Evolutionary conservation across 805 yeast genomes (phyloP).

Genomic region (Candida stauntonica): DNA sequence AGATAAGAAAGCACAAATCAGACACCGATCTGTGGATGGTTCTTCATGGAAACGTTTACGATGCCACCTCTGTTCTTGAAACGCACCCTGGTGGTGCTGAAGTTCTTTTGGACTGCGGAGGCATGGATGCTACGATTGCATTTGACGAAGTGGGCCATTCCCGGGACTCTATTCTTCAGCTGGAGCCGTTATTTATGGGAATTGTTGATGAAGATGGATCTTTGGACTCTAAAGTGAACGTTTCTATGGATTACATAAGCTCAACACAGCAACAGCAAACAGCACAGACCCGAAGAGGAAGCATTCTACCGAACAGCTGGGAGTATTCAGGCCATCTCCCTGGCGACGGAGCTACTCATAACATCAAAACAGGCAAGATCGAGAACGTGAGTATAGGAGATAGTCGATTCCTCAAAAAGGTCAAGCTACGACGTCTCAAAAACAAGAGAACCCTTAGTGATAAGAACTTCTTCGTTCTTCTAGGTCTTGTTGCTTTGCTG

Average conservation of each 20-base stretch:
- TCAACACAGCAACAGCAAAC: no score
- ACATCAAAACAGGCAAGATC: slow-evolving; percentile 7
- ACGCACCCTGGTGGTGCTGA: slow-evolving; percentile 72
- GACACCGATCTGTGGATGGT: slow-evolving; percentile 71
- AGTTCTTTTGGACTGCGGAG: slow-evolving; percentile 73
- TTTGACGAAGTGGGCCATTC: slow-evolving; percentile 96
- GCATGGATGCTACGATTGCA: slow-evolving; percentile 70
- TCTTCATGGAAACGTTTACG: slow-evolving; percentile 74
- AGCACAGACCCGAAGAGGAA: not conserved
- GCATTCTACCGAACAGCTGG: not conserved
- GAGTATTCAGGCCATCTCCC: slow-evolving; percentile 2
- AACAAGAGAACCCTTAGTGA: slow-evolving; percentile 12
- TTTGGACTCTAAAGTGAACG: slow-evolving; percentile 2
- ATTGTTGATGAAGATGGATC: slow-evolving; percentile 44
- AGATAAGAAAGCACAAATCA: slow-evolving; percentile 18
- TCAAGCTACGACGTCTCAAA: slow-evolving; percentile 4
- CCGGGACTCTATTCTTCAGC: slow-evolving; percentile 82
- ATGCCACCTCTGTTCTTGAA: slow-evolving; percentile 61
- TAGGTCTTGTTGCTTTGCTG: slow-evolving; percentile 16
- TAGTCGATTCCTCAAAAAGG: slow-evolving; percentile 17
- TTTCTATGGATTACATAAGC: no score
- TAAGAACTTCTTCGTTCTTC: slow-evolving; percentile 3
- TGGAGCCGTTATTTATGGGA: slow-evolving; percentile 69
- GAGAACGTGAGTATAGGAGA: slow-evolving; percentile 26
- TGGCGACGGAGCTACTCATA: slow-evolving; percentile 7